A percentile compares a stretch with the other conserved stretches of the same genome.
Evolutionary conservation across 768 basidiomycete genomes (phyloP).

Genomic region (Harrya chromipes): DNA sequence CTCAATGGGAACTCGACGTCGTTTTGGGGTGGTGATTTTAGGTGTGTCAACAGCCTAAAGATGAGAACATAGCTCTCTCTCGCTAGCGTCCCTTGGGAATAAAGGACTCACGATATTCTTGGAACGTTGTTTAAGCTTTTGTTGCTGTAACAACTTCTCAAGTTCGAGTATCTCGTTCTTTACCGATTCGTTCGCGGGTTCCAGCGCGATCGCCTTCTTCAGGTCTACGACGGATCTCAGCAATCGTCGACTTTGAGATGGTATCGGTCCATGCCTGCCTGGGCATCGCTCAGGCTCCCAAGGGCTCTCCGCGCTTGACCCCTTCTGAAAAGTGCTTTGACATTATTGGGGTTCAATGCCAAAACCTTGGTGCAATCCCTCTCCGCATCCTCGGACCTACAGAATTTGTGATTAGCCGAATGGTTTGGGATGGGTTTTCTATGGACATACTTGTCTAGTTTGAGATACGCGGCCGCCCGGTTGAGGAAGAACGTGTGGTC

Average conservation of each 20-base stretch:
- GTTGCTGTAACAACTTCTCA: slow-evolving; percentile 33
- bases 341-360: slow-evolving; percentile 51
- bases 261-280: slow-evolving; percentile 43
- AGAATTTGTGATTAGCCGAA: slow-evolving; percentile 1
- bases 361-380: slow-evolving; percentile 74
- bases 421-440: neutral
- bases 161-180: slow-evolving; percentile 61
- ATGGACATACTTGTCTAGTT: slow-evolving; percentile 85
- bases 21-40: slow-evolving; percentile 30
- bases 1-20: slow-evolving; percentile 62
- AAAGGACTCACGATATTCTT: slow-evolving; percentile 27
- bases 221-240: slow-evolving; percentile 52
- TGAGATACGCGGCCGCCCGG: slow-evolving; percentile 88
- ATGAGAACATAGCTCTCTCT: slow-evolving; percentile 6
- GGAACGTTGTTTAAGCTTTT: slow-evolving; percentile 33
- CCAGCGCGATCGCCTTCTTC: slow-evolving; percentile 50
- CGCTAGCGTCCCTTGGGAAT: neutral
- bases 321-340: slow-evolving; percentile 79
- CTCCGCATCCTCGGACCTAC: slow-evolving; percentile 75
- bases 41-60: slow-evolving; percentile 6
- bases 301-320: slow-evolving; percentile 66
- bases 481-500: slow-evolving; percentile 85
- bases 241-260: neutral
- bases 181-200: slow-evolving; percentile 62
- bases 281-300: slow-evolving; percentile 54